Conservation (phyloP, 2,329 filamentous ascomycete genomes). For the Aspergillus fijiensis region DNA sequence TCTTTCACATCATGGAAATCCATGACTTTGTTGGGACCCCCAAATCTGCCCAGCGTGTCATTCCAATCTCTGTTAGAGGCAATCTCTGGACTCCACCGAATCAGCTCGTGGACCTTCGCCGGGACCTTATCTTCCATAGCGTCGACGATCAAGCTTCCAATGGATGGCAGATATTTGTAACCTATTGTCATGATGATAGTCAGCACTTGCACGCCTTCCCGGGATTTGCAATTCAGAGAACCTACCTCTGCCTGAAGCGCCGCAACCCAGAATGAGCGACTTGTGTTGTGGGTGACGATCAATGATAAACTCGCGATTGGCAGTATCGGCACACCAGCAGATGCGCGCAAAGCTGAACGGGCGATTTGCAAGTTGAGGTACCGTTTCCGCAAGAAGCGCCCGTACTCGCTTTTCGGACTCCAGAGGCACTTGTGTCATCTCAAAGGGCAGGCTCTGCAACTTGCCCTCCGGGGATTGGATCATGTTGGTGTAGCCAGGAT, state of each 20-base stretch:
- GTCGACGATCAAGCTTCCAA: constrained; percentile 52
- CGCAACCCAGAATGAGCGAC: constrained; percentile 50
- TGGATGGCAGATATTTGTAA: constrained; percentile 53
- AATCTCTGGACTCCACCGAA: constrained; percentile 54
- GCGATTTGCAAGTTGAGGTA: constrained; percentile 53
- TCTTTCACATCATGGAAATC: constrained; percentile 46
- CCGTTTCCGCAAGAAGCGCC: constrained; percentile 51
- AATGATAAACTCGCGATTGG: constrained; percentile 55
- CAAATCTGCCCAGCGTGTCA: constrained; percentile 49
- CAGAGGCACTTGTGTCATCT: constrained; percentile 45
- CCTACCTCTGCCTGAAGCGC: constrained; percentile 45
- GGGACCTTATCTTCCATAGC: constrained; percentile 47
- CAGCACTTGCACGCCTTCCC: neutral
- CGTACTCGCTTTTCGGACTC: constrained; percentile 50
- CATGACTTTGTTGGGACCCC: constrained; percentile 49
- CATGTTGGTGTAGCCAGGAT: constrained; percentile 56
- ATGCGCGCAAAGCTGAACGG: constrained; percentile 54
- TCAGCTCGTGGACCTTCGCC: constrained; percentile 40
- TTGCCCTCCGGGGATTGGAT: constrained; percentile 28
- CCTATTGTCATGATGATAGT: constrained; percentile 25
- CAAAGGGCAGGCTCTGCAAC: constrained; percentile 41
- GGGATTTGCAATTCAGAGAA: neutral
- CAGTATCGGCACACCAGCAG: constrained; percentile 60
- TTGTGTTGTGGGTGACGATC: constrained; percentile 48
- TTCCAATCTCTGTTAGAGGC: constrained; percentile 48